Percentiles rank a stretch among this genome's conserved stretches.
phyloP scores from a whole-genome alignment of 2,329 filamentous ascomycete genomes.

The Xylariaceae sp. region DNA sequence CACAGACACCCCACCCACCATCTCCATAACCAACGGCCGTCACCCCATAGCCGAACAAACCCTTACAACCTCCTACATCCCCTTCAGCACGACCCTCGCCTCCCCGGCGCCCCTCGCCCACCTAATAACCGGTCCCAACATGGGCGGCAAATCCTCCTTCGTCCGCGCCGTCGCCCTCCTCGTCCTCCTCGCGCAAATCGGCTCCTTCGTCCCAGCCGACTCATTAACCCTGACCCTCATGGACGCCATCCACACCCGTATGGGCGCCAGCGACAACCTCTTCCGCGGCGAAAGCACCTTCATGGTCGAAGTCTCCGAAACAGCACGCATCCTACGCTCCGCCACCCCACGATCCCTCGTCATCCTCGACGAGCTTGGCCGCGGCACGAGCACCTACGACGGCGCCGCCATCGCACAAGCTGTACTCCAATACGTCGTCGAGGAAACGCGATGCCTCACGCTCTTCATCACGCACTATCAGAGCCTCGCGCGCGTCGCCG shows the following conservation, averaged over 20 bases:
- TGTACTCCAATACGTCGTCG: constrained; percentile 78
- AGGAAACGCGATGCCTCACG: constrained; percentile 68
- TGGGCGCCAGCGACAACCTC: constrained; percentile 95
- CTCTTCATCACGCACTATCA: constrained; percentile 99
- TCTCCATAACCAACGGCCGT: constrained; percentile 69
- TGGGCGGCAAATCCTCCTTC: constrained; percentile 98
- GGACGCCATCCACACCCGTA: constrained; percentile 90
- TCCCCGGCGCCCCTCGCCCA: constrained; percentile 64
- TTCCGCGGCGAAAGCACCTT: constrained; percentile 93
- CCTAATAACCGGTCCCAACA: constrained; percentile 93
- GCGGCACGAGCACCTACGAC: constrained; percentile 91
- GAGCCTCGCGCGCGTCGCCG: constrained; percentile 65
- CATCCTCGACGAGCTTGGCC: constrained; percentile 88
- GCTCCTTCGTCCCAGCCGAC: constrained; percentile 83
- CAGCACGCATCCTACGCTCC: constrained; percentile 81
- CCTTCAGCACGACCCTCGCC: constrained; percentile 75
- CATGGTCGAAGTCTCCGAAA: constrained; percentile 96
- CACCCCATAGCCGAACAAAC: constrained; percentile 96
- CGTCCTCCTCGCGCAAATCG: constrained; percentile 88
- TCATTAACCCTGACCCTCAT: constrained; percentile 71
- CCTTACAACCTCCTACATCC: constrained; percentile 80
- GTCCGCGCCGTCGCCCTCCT: constrained; percentile 89
- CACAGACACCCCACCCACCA: constrained; percentile 57
- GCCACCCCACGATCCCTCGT: constrained; percentile 81
- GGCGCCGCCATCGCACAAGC: constrained; percentile 93